Base-by-base conservation (phyloP, 768 basidiomycete genomes). In the Leccinum uliginosum region DNA sequence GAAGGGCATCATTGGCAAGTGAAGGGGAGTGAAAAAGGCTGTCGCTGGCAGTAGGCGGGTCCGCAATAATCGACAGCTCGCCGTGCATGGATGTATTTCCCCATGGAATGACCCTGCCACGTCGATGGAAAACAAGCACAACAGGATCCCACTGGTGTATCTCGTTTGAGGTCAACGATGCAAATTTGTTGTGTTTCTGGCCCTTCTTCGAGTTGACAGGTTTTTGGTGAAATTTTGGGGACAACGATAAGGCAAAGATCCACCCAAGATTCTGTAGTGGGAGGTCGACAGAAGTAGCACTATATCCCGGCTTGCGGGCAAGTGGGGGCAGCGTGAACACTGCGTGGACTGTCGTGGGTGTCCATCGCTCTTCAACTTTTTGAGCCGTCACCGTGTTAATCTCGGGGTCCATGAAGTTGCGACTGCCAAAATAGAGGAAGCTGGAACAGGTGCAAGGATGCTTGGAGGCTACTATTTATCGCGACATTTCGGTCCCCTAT, bases 311-410 rank as follows among this genome's bases (percentile, higher is more conserved):
- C 19, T 1, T 24, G 34, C 21, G n/a, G 21, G 54, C 1, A 5
- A 43, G 34, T 14, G 30, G 10, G 24, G 2, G 1, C 2, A 58
- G 8, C 14, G 17, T 1, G 44, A 55, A 67, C 34, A 46, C 14
- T 3, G 51, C 45, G n/a, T 62, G 48, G 6, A 65, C 45, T 8
- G 52, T 46, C 7, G 62, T 56, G 3, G 52, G 40, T n/a, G 56
- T 53, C 63, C 65, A 67, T 34, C n/a, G 60, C 32, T 66, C 65
- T 26, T 62, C 55, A 6, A 59, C 44, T 23, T 21, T 56, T 30
- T 48, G 6, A 15, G 32, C 59, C 21, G 8, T 29, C 26, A 54
- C 35, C 17, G 7, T 17, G 3, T 35, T 23, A 21, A 19, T 21
- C 11, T 6, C n/a, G 19, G 8, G 3, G 7, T 3, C 17, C 17